These are phyloP conservation scores for Pochonia chlamydosporia DNA, from an alignment of 2,329 filamentous ascomycete species.

Conservation along the genomic window DNA sequence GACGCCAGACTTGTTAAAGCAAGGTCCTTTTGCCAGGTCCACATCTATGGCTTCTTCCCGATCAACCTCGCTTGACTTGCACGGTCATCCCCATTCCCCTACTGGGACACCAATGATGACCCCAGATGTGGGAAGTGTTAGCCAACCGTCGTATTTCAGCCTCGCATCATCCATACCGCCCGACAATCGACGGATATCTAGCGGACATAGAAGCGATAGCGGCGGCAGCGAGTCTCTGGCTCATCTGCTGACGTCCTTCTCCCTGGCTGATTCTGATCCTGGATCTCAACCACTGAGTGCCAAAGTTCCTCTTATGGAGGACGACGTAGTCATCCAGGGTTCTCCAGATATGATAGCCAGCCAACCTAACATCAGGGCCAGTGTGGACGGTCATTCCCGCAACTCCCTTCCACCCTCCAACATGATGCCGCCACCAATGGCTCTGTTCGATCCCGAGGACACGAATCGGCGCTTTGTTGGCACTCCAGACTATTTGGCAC, in stretches of 20 bases:
- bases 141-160: slow-evolving; percentile 90
- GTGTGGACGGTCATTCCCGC: slow-evolving; percentile 27
- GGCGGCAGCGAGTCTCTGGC: slow-evolving; percentile 81
- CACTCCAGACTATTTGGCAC: slow-evolving; percentile 93
- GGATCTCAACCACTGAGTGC: slow-evolving; percentile 37
- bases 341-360: slow-evolving; percentile 69
- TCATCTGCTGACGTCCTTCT: slow-evolving; percentile 76
- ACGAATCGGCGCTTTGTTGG: slow-evolving; percentile 90
- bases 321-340: slow-evolving; percentile 65
- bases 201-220: slow-evolving; percentile 81
- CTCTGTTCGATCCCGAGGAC: slow-evolving; percentile 91
- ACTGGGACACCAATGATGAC: slow-evolving; percentile 81
- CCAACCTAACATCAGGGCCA: slow-evolving; percentile 20
- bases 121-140: slow-evolving; percentile 58
- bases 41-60: slow-evolving; percentile 84
- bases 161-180: slow-evolving; percentile 46
- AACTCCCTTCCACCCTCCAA: slow-evolving; percentile 42
- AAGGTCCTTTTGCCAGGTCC: slow-evolving; percentile 82
- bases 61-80: slow-evolving; percentile 88
- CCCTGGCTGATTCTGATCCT: slow-evolving; percentile 56
- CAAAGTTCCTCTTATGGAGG: slow-evolving; percentile 59
- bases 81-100: slow-evolving; percentile 67
- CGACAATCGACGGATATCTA: slow-evolving; percentile 65
- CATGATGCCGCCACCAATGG: slow-evolving; percentile 88
- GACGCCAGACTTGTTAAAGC: slow-evolving; percentile 87